A percentile compares a stretch with the other conserved stretches of the same genome.
phyloP scores from a whole-genome alignment of 495 filamentous ascomycete species.

The Aspergillus panamensis region DNA sequence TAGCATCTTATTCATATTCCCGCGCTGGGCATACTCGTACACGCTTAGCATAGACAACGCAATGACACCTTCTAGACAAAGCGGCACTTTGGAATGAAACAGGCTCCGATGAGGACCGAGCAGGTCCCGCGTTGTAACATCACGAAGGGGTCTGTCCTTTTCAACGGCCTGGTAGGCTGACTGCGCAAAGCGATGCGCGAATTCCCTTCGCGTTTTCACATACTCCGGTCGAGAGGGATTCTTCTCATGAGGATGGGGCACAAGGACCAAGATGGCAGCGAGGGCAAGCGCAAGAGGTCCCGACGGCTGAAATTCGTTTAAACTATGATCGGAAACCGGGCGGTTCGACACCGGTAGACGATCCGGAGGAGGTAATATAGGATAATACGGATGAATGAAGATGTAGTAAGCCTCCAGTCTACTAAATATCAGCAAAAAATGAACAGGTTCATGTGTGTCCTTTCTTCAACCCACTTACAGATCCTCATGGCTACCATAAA shows the following conservation, averaged over 20 bases:
- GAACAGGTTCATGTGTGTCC: neutral
- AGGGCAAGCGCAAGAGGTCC: constrained; percentile 44
- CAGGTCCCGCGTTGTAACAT: constrained; percentile 11
- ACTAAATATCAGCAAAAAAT: neutral
- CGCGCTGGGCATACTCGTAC: constrained; percentile 52
- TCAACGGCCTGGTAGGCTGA: constrained; percentile 44
- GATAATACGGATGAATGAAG: constrained; percentile 50
- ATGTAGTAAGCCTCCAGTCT: constrained; percentile 49
- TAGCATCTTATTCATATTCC: constrained; percentile 49
- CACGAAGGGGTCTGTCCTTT: constrained; percentile 23
- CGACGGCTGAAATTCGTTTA: constrained; percentile 26
- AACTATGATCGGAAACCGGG: constrained; percentile 24
- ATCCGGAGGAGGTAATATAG: constrained; percentile 45
- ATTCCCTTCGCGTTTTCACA: constrained; percentile 38
- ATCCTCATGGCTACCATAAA: constrained; percentile 25
- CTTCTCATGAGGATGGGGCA: constrained; percentile 41
- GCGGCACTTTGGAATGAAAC: constrained; percentile 44
- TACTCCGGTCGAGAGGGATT: constrained; percentile 34
- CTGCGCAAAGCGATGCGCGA: constrained; percentile 46
- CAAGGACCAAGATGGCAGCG: constrained; percentile 45
- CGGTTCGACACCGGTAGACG: constrained; percentile 31
- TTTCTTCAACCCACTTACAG: constrained; percentile 18
- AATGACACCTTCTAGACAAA: constrained; percentile 44
- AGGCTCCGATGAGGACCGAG: constrained; percentile 27
- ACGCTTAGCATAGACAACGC: constrained; percentile 45